Base-by-base conservation (phyloP, 192 early-diverging fungal genomes). In the Diversispora epigaea region DNA sequence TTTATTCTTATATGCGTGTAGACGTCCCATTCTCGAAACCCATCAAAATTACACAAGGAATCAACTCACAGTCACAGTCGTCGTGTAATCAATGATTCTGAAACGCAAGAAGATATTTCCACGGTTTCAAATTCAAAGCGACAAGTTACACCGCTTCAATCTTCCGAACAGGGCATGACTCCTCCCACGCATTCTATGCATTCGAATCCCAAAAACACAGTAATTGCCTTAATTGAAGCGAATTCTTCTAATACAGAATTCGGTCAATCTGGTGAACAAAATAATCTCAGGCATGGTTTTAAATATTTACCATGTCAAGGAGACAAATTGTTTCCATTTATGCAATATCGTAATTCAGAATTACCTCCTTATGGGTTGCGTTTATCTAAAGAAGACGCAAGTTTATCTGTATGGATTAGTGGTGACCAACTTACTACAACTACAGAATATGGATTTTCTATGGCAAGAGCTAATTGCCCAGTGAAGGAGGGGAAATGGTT, bases 391-490 rank as follows among this genome's bases (percentile, higher is more conserved):
- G 80, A 85, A 11, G 90, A 91, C 61, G 87, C 86, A 64, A 89
- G 88, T 63, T 84, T 87, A 1, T 86, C 85, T 56, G 82, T 89
- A 46, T 79, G 79, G 8, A 82, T 91, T 41, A 81, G 84, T 43
- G 81, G 82, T 17, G 86, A 90, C 47, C 84, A 88, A 22, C 74
- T 78, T 70, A 87, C 86, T 0, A 81, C 85, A 10, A 89, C 90
- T n/a, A 89, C 87, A 0, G 86, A 87, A 54, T 82, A 81, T 71
- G 90, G 90, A 0, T 91, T 89, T 76, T 85, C 89, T 6, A 91
- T 85, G 78, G 86, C 83, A 39, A 82, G 90, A 6, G 85, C 89
- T 6, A 90, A 86, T 73, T 82, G 84, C 50, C 82, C 86, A 44
- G 86, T 91, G 3, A 78, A 82, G 17, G 85, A 89, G 43, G 90